These are phyloP conservation scores for Plasmodium malariae DNA, from an alignment of 169 alveolate species.

Conservation along the genomic window DNA sequence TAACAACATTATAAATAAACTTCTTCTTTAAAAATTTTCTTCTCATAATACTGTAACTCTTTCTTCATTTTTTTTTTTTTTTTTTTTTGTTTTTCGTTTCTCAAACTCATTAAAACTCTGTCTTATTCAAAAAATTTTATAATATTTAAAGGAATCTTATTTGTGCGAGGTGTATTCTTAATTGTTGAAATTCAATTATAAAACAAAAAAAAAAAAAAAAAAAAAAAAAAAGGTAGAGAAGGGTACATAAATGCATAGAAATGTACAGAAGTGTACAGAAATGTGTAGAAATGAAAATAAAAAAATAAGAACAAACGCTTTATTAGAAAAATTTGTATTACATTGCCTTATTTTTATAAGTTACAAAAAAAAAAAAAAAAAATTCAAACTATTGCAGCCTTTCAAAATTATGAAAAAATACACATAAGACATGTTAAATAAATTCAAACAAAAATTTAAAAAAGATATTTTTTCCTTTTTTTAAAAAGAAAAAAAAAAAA, in stretches of 20 bases:
- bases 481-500: constrained; percentile 14
- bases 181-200: background rate
- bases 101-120: background rate
- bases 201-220: background rate
- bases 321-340: no score
- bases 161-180: no score
- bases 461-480: background rate
- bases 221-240: background rate
- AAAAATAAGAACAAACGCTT: no score
- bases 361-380: constrained; percentile 17
- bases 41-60: background rate
- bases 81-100: background rate
- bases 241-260: background rate
- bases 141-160: background rate
- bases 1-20: constrained; percentile 44
- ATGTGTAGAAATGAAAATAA: no score
- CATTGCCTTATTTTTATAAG: no score
- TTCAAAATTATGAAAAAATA: background rate
- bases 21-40: constrained; percentile 14
- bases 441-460: constrained; percentile 4
- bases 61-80: constrained; percentile 17
- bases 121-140: no score
- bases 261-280: no score
- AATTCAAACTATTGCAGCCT: background rate
- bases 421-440: constrained; percentile 15